Evolutionary conservation across 2,329 filamentous ascomycete species (phyloP).

Genomic region (Mycosphaerella sp.): DNA sequence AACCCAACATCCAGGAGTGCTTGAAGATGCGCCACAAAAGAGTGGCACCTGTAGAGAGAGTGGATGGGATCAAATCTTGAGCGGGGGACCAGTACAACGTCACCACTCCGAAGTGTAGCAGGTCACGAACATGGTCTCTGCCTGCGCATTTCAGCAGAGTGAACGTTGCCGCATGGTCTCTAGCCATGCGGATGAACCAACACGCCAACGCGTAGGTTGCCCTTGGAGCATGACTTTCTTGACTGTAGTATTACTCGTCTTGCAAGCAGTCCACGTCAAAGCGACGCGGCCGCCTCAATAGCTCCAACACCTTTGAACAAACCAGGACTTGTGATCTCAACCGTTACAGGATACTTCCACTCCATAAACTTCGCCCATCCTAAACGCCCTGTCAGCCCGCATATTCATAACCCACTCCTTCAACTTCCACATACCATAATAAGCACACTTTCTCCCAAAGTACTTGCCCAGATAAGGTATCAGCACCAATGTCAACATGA

Average conservation of each 20-base stretch:
- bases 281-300: constrained; percentile 43
- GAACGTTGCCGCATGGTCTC: no score
- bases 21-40: no score
- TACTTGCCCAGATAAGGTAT: constrained; percentile 94
- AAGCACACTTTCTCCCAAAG: constrained; percentile 88
- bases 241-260: no score
- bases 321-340: constrained; percentile 48
- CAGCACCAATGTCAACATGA: constrained; percentile 88
- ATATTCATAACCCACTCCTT: neutral
- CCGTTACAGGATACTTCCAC: constrained; percentile 81
- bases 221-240: neutral
- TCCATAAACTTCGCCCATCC: constrained; percentile 93
- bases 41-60: no score
- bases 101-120: no score
- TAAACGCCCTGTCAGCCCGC: constrained; percentile 37
- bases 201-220: neutral
- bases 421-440: constrained; percentile 69
- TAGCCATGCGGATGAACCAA: no score
- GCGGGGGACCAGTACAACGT: no score
- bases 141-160: no score
- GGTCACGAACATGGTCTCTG: no score
- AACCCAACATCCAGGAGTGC: no score
- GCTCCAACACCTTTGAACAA: constrained; percentile 44
- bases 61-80: no score
- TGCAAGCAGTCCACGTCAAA: constrained; percentile 18